Conservation (phyloP, 179 eudicot genomes). For the Amaranthus tricolor region DNA sequence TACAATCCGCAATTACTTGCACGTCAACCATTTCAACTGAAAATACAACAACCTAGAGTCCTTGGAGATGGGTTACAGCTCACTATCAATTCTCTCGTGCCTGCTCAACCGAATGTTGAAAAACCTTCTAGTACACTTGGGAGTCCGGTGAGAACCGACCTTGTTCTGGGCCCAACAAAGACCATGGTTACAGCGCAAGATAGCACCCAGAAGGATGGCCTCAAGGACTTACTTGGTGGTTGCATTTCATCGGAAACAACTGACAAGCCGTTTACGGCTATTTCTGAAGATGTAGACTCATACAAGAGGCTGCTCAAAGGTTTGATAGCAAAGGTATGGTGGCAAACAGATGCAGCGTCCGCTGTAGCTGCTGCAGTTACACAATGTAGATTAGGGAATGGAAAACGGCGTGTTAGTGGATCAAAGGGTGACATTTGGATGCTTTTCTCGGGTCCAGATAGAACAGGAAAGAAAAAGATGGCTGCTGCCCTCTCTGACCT, state of each 20-base stretch:
- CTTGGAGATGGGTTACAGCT: conserved; percentile 50
- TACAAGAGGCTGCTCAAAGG: conserved; percentile 85
- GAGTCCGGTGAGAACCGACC: conserved; percentile 82
- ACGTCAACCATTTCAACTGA: conserved; percentile 54
- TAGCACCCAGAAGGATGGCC: conserved; percentile 22
- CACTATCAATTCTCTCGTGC: conserved; percentile 33
- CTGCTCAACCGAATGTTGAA: conserved; percentile 15
- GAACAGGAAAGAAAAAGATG: conserved; percentile 83
- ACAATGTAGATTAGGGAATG: conserved; percentile 63
- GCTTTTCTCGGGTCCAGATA: conserved; percentile 73
- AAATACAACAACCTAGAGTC: conserved; percentile 40
- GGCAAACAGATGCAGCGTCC: conserved; percentile 91
- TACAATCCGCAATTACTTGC: conserved; percentile 53
- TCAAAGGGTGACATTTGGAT: conserved; percentile 80
- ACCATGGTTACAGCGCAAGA: conserved; percentile 22
- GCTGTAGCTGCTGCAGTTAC: conserved; percentile 66
- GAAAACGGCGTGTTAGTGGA: conserved; percentile 48
- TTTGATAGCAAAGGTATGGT: conserved; percentile 72
- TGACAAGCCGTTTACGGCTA: conserved; percentile 41
- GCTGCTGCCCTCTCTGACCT: conserved; percentile 71
- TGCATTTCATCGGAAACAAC: conserved; percentile 53
- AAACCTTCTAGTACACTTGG: conserved; percentile 37
- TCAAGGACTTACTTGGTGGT: conserved; percentile 55
- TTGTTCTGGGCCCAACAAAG: conserved; percentile 61
- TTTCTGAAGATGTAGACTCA: conserved; percentile 53